A percentile compares a stretch with the other conserved stretches of the same genome.
phyloP scores from a whole-genome alignment of 805 yeast genomes.

The Hanseniaspora lindneri region DNA sequence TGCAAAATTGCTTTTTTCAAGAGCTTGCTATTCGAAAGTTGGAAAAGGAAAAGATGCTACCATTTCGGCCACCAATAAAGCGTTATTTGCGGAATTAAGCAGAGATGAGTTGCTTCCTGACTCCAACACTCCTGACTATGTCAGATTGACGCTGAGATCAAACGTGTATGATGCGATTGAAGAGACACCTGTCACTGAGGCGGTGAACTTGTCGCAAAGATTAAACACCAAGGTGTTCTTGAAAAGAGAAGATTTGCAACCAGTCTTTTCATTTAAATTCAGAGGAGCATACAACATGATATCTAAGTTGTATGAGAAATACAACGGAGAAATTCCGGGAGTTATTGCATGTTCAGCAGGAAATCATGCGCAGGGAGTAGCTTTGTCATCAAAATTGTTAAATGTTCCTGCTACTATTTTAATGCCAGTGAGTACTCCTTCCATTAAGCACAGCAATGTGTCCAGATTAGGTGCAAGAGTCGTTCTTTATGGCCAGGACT shows the following conservation, averaged over 20 bases:
- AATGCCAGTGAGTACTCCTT: slow-evolving; percentile 96
- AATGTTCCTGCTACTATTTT: slow-evolving; percentile 91
- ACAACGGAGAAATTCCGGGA: slow-evolving; percentile 36
- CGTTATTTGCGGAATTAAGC: slow-evolving; percentile 26
- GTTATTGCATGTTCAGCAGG: slow-evolving; percentile 98
- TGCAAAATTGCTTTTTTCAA: not conserved
- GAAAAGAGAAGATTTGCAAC: slow-evolving; percentile 86
- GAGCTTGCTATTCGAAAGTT: not conserved
- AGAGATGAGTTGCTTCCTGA: slow-evolving; percentile 42
- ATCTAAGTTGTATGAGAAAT: slow-evolving; percentile 56
- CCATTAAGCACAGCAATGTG: slow-evolving; percentile 85
- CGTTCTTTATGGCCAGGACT: slow-evolving; percentile 84
- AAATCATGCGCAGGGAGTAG: slow-evolving; percentile 98
- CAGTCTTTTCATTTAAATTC: slow-evolving; percentile 89
- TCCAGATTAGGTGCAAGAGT: slow-evolving; percentile 88
- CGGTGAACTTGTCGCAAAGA: slow-evolving; percentile 60
- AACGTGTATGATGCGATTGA: slow-evolving; percentile 89
- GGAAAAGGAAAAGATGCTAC: not conserved
- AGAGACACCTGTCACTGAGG: slow-evolving; percentile 75
- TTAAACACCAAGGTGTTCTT: slow-evolving; percentile 64
- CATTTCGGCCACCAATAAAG: not conserved
- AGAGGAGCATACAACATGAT: slow-evolving; percentile 98
- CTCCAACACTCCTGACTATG: slow-evolving; percentile 74
- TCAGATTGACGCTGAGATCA: slow-evolving; percentile 79
- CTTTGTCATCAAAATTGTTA: slow-evolving; percentile 73